Evolutionary conservation across 176 grass and related monocot species (phyloP), one percentile per base, ranked within the genome.

Genomic region (Lolium perenne): DNA sequence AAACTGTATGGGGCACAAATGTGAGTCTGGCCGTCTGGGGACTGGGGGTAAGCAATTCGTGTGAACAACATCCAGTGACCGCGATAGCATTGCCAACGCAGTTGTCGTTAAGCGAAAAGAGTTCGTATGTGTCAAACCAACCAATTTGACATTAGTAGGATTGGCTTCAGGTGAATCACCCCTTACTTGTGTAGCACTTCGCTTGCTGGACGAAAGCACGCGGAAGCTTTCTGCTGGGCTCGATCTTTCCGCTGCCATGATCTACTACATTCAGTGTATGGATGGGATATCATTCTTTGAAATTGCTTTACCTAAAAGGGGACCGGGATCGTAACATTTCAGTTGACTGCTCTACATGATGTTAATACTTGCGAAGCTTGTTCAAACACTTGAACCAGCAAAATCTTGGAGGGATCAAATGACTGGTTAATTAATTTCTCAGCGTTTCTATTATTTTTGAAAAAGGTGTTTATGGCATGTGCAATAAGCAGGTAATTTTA

Each of bases 291-390:
- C 71, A 50, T 88, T 79, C 69, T 91, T 91, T 86, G 82, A 81
- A 86, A 87, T 67, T 80, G 20, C 85, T 55, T 29, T 40, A 97
- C 90, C 92, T 97, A 92, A 89, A 91, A 93, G 89, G 77, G 47
- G 26, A 10, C 68, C 64, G 85, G 63, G 88, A 92, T 41, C 82
- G 87, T 89, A 85, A 86, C 89, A 77, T 94, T 91, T 86, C 87
- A 82, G 86, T 83, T 94, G 94, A 91, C 88, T 85, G 87, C 68
- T 80, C 82, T 90, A 45, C 18, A 64, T 85, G 77, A 64, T 72
- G 25, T 73, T 32, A 86, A 82, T 93, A 70, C 41, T 10, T 77
- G 11, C 17, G 72, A 72, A 71, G 57, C 23, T 56, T 14, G 74
- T 87, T 90, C 75, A 90, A 90, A 79, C 29, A 29, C 80, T 66